A percentile compares a stretch with the other conserved stretches of the same genome.
Evolutionary conservation across 2,329 filamentous ascomycete species (phyloP).

Genomic region (Hypoxylon sp.): DNA sequence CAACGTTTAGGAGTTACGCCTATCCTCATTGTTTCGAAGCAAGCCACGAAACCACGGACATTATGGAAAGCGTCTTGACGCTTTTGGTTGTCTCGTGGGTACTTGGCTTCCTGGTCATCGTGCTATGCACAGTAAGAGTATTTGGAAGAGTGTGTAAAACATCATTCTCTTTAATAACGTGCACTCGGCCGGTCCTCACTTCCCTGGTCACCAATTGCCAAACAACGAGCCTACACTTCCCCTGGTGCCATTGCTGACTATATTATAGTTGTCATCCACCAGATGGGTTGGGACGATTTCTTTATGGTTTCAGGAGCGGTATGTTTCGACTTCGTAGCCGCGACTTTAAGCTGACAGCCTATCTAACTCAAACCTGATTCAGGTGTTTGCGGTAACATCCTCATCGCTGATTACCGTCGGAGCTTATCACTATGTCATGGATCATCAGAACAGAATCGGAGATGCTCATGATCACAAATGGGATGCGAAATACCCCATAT

Average conservation of each 20-base stretch:
- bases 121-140: neutral
- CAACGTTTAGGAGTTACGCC: too few species aligned
- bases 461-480: neutral
- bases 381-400: neutral
- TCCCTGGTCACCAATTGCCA: too few species aligned
- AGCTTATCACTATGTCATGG: neutral
- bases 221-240: neutral
- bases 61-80: neutral
- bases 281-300: constrained; percentile 11
- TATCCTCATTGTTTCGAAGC: too few species aligned
- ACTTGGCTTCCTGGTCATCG: constrained; percentile 7
- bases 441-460: neutral
- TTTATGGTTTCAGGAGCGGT: constrained; percentile 10
- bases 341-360: too few species aligned
- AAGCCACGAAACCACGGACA: too few species aligned
- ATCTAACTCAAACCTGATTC: too few species aligned
- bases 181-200: too few species aligned
- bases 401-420: constrained; percentile 7
- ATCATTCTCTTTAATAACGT: neutral
- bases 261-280: neutral
- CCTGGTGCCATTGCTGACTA: neutral
- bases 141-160: constrained; percentile 5
- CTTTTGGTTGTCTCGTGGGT: constrained; percentile 3
- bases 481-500: constrained; percentile 16
- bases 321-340: neutral